phyloP scores from a whole-genome alignment of 257 asterid species.

The Echium plantagineum region DNA sequence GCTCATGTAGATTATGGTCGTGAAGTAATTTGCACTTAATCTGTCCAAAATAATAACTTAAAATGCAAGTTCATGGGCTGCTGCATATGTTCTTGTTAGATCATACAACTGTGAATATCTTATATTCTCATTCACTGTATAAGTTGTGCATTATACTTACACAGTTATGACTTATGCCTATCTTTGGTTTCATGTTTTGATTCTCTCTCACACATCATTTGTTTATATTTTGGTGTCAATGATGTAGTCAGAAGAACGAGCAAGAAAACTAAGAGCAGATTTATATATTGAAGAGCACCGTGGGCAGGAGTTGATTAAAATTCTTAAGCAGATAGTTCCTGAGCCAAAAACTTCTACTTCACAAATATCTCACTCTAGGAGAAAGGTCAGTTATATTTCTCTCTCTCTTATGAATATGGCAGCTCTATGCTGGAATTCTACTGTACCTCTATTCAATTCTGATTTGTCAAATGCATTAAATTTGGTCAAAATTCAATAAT shows the following conservation, averaged over 20 bases:
- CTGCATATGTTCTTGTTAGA: not conserved
- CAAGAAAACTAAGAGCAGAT: slow-evolving; percentile 71
- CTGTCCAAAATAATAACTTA: no score
- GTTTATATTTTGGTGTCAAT: slow-evolving; percentile 7
- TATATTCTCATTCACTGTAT: not conserved
- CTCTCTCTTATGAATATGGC: not conserved
- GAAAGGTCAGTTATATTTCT: slow-evolving; percentile 44
- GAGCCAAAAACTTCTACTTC: slow-evolving; percentile 34
- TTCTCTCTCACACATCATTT: slow-evolving; percentile 8
- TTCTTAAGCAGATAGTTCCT: slow-evolving; percentile 60
- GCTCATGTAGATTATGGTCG: no score
- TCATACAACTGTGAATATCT: no score
- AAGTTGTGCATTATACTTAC: not conserved
- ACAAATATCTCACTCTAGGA: slow-evolving; percentile 48
- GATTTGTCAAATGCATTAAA: not conserved
- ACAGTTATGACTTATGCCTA: no score
- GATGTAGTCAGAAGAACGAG: slow-evolving; percentile 80
- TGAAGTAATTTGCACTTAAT: no score
- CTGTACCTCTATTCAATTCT: not conserved
- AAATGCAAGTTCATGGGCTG: no score
- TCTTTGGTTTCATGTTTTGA: not conserved
- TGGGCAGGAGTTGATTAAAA: slow-evolving; percentile 62
- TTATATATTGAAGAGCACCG: slow-evolving; percentile 76
- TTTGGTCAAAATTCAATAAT: not conserved
- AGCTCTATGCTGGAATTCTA: not conserved